Base-by-base conservation (phyloP, 768 basidiomycete species). In the Hydnomerulius pinastri region DNA sequence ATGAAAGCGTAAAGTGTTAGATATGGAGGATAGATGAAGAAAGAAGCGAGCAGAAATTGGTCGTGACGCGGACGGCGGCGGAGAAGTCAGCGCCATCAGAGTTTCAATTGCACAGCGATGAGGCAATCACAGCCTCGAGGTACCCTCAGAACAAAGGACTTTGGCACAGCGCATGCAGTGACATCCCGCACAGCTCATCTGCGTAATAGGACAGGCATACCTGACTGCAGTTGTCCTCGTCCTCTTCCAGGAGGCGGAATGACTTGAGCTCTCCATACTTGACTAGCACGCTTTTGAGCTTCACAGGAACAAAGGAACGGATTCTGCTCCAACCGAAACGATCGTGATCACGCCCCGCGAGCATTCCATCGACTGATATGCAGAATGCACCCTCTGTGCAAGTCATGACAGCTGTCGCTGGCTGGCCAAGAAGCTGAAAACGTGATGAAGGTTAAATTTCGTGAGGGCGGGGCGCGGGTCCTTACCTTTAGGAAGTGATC, bases 331-430 rank as follows among this genome's bases (percentile, higher is more conserved):
- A 60, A 20, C 48, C 43, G 18, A 67, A 57, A 37, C 48, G 57
- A n/a, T 48, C 49, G 36, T 56, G 57, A 21, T 65, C 63, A 7
- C 53, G 58, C 24, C 56, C 61, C 25, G 51, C 15, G 25, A 50
- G 51, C 36, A 51, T 52, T 43, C 57, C 52, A 54, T 55, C 71
- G n/a, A 79, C 77, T 11, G 72, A 68, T 5, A 88, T 64, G 35
- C 65, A 68, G 48, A 89, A 82, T 3, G 67, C 59, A 20, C 78
- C 82, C 46, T 86, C 78, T 27, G 75, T 77, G 41, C 72, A 74
- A 13, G 75, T 72, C 25, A 86, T 64, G 53, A 80, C 79, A 1
- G 66, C 48, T 6, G 83, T 82, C 3, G 63, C 55, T 13, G 64
- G 51, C 39, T 72, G 66, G 4, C 85, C 86, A 35, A 81, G 73